Conservation (phyloP, 176 grass and related monocot species). For the Elaeis guineensis region DNA sequence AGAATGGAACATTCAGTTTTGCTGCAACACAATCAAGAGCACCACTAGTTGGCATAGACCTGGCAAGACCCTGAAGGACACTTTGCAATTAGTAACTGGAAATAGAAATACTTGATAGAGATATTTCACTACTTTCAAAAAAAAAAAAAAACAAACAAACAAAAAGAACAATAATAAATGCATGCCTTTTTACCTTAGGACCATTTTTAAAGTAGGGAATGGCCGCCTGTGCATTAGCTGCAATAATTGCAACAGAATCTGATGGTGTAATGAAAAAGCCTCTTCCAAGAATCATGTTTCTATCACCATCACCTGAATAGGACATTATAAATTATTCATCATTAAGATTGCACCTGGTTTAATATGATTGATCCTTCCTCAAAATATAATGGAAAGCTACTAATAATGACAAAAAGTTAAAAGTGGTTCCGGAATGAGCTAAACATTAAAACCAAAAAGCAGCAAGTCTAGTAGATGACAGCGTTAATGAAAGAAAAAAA, state of each 20-base stretch:
- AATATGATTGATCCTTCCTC: too few relatives aligned
- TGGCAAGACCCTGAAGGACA: constrained; percentile 66
- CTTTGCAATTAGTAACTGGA: constrained; percentile 8
- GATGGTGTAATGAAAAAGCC: constrained; percentile 90
- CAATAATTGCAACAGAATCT: constrained; percentile 94
- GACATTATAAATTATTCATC: too few relatives aligned
- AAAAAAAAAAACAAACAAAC: neutral
- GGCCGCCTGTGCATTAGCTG: constrained; percentile 64
- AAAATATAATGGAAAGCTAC: too few relatives aligned
- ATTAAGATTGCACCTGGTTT: too few relatives aligned
- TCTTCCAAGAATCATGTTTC: constrained; percentile 92
- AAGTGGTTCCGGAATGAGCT: too few relatives aligned
- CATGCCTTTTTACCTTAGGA: constrained; percentile 43
- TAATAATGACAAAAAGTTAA: too few relatives aligned
- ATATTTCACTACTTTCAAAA: neutral
- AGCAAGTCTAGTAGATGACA: too few relatives aligned
- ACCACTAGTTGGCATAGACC: constrained; percentile 95
- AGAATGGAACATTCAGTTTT: constrained; percentile 78
- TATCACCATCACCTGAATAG: constrained; percentile 67
- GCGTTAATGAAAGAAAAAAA: too few relatives aligned
- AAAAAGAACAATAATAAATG: constrained; percentile 3
- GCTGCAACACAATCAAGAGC: constrained; percentile 73
- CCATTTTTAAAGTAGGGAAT: constrained; percentile 91
- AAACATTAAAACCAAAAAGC: too few relatives aligned
- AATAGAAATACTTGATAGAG: too few relatives aligned